Evolutionary conservation across 306 rosid genomes (phyloP).

Genomic region (Rubus parviflorus): DNA sequence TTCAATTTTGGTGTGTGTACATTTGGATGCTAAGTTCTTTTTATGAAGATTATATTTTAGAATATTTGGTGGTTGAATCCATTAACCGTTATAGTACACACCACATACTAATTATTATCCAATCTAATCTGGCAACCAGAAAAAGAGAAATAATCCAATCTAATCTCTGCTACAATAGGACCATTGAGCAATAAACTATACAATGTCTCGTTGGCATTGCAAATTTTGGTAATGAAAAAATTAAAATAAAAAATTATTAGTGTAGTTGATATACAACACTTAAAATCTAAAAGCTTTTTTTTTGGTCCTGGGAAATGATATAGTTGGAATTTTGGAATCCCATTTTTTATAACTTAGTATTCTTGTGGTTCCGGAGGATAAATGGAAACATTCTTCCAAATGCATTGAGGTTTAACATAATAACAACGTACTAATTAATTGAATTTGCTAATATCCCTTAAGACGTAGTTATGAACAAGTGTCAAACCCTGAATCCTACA

Average conservation of each 20-base stretch:
- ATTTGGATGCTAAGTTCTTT: conserved; percentile 7
- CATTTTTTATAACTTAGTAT: too few species aligned
- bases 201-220: background rate
- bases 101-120: conserved; percentile 7
- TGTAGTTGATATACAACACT: background rate
- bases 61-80: conserved; percentile 22
- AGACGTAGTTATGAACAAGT: too few species aligned
- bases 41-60: background rate
- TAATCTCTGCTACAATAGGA: background rate
- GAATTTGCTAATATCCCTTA: too few species aligned
- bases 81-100: conserved; percentile 11
- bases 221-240: background rate
- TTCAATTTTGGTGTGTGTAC: background rate
- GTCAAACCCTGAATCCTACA: too few species aligned
- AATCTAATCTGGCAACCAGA: conserved; percentile 6
- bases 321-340: too few species aligned
- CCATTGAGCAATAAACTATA: background rate
- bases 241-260: background rate
- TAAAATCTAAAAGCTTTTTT: too few species aligned
- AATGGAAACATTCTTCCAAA: too few species aligned
- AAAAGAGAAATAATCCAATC: background rate
- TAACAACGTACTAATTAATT: background rate
- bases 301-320: too few species aligned
- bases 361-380: too few species aligned
- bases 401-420: background rate